Base-by-base conservation (phyloP, 495 filamentous ascomycete species). In the Tuber magnatum region DNA sequence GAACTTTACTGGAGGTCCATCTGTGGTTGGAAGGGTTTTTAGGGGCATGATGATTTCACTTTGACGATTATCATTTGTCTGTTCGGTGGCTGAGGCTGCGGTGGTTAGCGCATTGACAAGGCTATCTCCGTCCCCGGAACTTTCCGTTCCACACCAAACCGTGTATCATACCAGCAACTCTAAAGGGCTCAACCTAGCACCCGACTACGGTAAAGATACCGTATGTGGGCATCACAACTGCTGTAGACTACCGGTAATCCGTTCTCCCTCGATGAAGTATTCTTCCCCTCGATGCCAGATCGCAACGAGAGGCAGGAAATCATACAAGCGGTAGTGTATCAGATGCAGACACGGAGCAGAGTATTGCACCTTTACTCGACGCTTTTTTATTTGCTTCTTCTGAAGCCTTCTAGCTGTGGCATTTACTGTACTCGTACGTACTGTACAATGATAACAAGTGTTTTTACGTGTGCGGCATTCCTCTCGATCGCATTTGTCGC, bases 11-110 rank as follows among this genome's bases (percentile, higher is more conserved):
- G 9, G 28, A 32, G 28, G 56, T 32, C 9, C 10, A 35, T 18
- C n/a, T 12, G n/a, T 61, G 9, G 2, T 61, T 61, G 51, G 28
- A 20, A 32, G 8, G 56, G 56, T 3, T 65, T 28, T 14, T n/a
- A 32, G 6, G 32, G 12, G 28, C 12, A 65, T 32, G 28, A 32
- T 65, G 77, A 79, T 73, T 78, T 79, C 77, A 79, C 56, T 6
- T 72, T 79, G 77, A 79, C 70, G 70, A 65, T 65, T n/a, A 56
- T 56, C 28, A 65, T 65, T 65, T 65, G 28, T 65, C 32, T 7
- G 4, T 28, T 35, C 32, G 14, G 56, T 35, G 56, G 56, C 56
- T 16, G 56, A 65, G 56, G 32, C 56, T 65, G n/a, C 8, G 14
- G 28, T 61, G 10, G 51, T 61, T 28, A 61, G 51, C 51, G 9